Base-by-base conservation (phyloP, 2,329 filamentous ascomycete species). In the Lasiodiplodia gonubiensis region DNA sequence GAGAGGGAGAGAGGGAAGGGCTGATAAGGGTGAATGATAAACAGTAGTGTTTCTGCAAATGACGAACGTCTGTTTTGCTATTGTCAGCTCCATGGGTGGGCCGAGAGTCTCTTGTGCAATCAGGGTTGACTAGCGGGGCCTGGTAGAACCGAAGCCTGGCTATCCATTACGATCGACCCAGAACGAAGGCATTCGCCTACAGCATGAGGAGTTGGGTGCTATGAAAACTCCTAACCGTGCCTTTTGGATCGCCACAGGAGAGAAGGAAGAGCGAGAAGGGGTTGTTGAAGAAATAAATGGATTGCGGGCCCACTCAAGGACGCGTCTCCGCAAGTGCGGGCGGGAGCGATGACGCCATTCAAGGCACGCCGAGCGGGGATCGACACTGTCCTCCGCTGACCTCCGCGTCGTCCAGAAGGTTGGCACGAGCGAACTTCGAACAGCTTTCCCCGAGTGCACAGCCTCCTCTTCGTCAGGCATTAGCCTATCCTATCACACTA, bases 1-100 rank as follows among this genome's bases (percentile, higher is more conserved):
- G 91, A 92, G 60, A 72, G 74, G 33, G 74, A 74, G 18, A 72
- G 55, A 25, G 51, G 37, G 4, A 55, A 49, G 51, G 35, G 57
- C n/a, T 55, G 63, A 66, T 33, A 48, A 18, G 25, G 7, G 14
- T 49, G n/a, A 23, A 27, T 48, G 7, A 25, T 16, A 33, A 8
- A 33, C 30, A 33, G 30, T 33, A 33, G 30, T 33, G 30, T 33
- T 33, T 33, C 8, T 33, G 7, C 8, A 8, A 33, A 33, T 33
- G 30, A 8, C 30, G 30, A 33, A 33, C 10, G 8, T 10, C 8
- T 33, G 30, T 33, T 33, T 10, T 33, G 10, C 30, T 8, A 33
- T 10, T 33, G 30, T 33, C 30, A 33, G 30, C 30, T 33, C 7
- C 30, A 33, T 33, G 8, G 30, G 10, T n/a, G n/a, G n/a, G n/a